Conservation (phyloP, 2,329 filamentous ascomycete species). For the Trichophyton simii region DNA sequence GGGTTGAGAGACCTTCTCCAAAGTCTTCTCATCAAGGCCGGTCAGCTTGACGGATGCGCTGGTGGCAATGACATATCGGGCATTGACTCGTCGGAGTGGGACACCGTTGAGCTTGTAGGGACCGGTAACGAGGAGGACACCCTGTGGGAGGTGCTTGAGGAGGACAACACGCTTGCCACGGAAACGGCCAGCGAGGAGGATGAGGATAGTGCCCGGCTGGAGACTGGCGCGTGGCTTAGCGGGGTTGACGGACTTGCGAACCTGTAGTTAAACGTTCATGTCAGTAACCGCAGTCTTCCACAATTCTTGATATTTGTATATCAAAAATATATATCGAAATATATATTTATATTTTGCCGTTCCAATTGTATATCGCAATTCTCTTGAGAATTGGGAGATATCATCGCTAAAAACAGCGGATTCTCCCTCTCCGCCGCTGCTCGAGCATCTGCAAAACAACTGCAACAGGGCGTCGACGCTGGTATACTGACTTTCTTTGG, state of each 20-base stretch:
- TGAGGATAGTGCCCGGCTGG: slow-evolving; percentile 89
- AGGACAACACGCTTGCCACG: slow-evolving; percentile 99
- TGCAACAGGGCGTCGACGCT: neutral
- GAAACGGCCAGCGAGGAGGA: slow-evolving; percentile 98
- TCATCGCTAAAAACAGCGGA: neutral
- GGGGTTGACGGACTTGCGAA: slow-evolving; percentile 84
- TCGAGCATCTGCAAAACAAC: neutral
- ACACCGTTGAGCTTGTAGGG: slow-evolving; percentile 99
- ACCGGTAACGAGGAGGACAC: slow-evolving; percentile 96
- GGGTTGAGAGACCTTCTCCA: slow-evolving; percentile 75
- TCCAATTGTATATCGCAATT: neutral
- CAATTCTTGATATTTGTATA: too few relatives aligned
- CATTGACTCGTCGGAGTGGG: slow-evolving; percentile 64
- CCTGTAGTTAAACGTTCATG: slow-evolving; percentile 40
- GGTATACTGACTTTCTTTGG: slow-evolving; percentile 77
- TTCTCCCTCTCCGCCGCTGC: neutral
- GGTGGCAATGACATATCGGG: slow-evolving; percentile 40
- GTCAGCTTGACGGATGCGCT: slow-evolving; percentile 47
- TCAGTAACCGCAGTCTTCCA: slow-evolving; percentile 1
- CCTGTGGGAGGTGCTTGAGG: slow-evolving; percentile 94
- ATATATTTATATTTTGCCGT: neutral
- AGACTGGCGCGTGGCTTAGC: slow-evolving; percentile 81
- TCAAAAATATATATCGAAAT: neutral
- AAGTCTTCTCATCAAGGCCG: slow-evolving; percentile 58
- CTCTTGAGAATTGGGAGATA: neutral